Evolutionary conservation across 2,329 filamentous ascomycete species (phyloP), one percentile per base, ranked within the genome.

Genomic region (Rutstroemia sydowiana): DNA sequence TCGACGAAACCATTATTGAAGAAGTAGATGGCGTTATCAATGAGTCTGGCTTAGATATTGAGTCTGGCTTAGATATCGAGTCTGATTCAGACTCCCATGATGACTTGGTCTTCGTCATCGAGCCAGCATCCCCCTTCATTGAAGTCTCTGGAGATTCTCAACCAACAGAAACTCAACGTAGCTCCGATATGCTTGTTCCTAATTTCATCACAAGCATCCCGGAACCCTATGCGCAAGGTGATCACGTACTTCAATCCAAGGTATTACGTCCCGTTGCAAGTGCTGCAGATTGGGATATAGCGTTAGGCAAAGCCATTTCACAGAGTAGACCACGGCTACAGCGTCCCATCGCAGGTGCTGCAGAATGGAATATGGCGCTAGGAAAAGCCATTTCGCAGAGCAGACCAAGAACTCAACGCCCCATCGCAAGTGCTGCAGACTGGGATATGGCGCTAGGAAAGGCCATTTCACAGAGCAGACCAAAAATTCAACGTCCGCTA

Each of bases 381-480:
- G 37, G 50, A 21, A 43, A 55, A 26, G 57, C 55, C n/a, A 45
- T 58, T 14, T 42, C 49, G 3, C 51, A 34, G 8, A 51, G 55
- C 13, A 21, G 10, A 57, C 13, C 26, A 30, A 11, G 37, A 39
- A 10, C 34, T 52, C 3, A 37, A 30, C 49, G 31, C 36, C 48
- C 45, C 1, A 39, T 45, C 9, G 40, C 55, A 6, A 58, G 41
- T 9, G 36, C 48, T 13, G 20, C 50, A 1, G 55, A 60, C 37
- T 64, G 59, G 60, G 52, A 59, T 32, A 43, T 55, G 18, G 59
- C 59, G 14, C 51, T 63, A 7, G 37, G 50, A 21, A 43, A 55
- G 23, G 57, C 55, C n/a, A 45, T 58, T 14, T 42, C 49, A 3
- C 51, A 34, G 8, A 51, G 55, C 2, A 45, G 48, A 30, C 48